phyloP scores from a whole-genome alignment of 805 yeast species.

The Metschnikowia picachoensis region DNA sequence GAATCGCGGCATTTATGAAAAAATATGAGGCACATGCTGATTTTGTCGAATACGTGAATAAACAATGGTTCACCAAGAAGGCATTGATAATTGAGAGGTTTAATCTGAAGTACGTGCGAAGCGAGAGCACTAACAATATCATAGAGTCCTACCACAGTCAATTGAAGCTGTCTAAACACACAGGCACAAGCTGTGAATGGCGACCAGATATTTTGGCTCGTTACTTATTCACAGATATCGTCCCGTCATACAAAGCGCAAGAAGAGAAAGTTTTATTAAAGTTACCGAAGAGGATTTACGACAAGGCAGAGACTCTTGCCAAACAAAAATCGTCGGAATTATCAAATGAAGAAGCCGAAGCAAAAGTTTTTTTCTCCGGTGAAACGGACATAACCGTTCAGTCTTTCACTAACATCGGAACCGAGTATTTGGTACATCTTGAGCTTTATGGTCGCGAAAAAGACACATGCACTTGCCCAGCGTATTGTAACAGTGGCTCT shows the following conservation, averaged over 20 bases:
- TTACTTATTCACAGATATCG: background rate
- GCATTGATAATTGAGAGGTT: background rate
- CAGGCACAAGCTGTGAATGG: background rate
- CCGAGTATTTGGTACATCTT: background rate
- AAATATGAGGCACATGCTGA: background rate
- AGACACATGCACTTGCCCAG: conserved; percentile 1
- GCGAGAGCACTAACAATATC: background rate
- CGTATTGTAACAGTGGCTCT: background rate
- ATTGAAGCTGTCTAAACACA: background rate
- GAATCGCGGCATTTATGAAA: background rate
- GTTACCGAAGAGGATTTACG: background rate
- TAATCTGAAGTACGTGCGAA: background rate
- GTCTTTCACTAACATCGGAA: background rate
- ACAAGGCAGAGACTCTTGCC: background rate
- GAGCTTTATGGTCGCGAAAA: background rate
- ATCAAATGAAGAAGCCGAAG: background rate
- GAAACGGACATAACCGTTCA: background rate
- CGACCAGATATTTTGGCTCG: background rate
- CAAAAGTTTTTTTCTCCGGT: background rate
- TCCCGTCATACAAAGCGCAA: background rate
- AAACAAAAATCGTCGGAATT: background rate
- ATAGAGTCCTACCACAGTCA: background rate
- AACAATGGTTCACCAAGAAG: background rate
- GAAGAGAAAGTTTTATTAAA: background rate
- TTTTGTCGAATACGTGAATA: background rate